These are phyloP conservation scores for Irpex sp. DNA, from an alignment of 1,284 basidiomycete species.

Conservation along the genomic window DNA sequence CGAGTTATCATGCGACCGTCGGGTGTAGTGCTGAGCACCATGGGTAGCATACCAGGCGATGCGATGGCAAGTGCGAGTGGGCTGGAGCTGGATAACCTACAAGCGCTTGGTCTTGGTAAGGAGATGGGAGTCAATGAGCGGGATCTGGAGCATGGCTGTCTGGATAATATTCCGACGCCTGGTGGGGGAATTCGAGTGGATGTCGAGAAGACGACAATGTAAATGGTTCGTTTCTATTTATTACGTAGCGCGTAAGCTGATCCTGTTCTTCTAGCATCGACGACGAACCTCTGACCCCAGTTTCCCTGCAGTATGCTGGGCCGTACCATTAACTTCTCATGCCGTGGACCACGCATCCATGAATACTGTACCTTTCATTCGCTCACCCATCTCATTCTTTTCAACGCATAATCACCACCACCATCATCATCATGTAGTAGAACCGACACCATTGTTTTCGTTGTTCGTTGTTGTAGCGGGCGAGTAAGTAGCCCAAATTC, in stretches of 20 bases:
- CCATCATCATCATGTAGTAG: too few species aligned
- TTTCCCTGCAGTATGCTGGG: neutral
- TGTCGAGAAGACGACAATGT: constrained; percentile 61
- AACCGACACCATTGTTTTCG: too few species aligned
- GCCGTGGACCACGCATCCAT: too few species aligned
- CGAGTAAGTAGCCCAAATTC: too few species aligned
- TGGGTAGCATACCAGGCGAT: constrained; percentile 53
- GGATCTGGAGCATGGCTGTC: constrained; percentile 21
- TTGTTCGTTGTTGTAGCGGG: too few species aligned
- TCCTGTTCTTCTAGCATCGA: too few species aligned
- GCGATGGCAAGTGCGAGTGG: constrained; percentile 31
- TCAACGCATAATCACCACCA: too few species aligned
- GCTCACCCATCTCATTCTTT: too few species aligned
- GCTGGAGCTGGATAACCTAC: constrained; percentile 50
- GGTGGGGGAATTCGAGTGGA: constrained; percentile 59
- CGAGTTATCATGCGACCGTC: constrained; percentile 25
- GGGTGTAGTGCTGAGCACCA: constrained; percentile 64
- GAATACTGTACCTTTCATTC: too few species aligned
- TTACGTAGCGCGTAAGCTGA: neutral
- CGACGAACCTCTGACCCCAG: too few species aligned
- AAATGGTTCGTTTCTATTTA: constrained; percentile 10
- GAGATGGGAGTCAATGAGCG: constrained; percentile 33
- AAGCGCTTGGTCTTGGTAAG: constrained; percentile 36
- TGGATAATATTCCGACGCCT: constrained; percentile 18
- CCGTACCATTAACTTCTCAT: neutral